Evolutionary conservation across 2,329 filamentous ascomycete species (phyloP).

Genomic region (Setomelanomma holmii): DNA sequence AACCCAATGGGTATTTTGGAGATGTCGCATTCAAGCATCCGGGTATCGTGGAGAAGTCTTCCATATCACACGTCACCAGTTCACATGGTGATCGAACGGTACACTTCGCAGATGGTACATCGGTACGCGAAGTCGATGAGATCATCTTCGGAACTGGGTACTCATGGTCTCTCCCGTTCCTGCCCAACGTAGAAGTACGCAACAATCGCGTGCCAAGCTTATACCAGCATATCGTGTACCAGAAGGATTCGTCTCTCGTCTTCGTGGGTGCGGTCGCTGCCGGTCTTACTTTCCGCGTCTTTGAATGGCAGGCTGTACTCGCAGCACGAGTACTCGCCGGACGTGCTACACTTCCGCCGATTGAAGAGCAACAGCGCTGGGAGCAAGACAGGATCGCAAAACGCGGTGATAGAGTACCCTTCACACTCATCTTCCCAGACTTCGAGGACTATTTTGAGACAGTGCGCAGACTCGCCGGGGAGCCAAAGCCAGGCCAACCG

Average conservation of each 20-base stretch:
- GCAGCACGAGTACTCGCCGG: slow-evolving; percentile 66
- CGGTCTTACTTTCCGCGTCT: slow-evolving; percentile 69
- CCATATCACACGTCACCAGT: slow-evolving; percentile 55
- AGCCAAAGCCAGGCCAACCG: slow-evolving; percentile 48
- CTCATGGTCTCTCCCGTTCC: slow-evolving; percentile 68
- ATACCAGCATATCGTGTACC: slow-evolving; percentile 66
- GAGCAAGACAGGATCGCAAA: slow-evolving; percentile 61
- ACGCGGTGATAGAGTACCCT: slow-evolving; percentile 64
- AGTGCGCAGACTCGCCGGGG: slow-evolving; percentile 59
- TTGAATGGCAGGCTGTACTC: slow-evolving; percentile 72
- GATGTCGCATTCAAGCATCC: slow-evolving; percentile 68
- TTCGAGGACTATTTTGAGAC: slow-evolving; percentile 71
- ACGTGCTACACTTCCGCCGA: slow-evolving; percentile 58
- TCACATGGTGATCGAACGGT: slow-evolving; percentile 53
- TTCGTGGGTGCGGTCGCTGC: slow-evolving; percentile 64
- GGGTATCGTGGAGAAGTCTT: slow-evolving; percentile 55
- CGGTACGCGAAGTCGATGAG: slow-evolving; percentile 62
- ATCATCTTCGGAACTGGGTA: slow-evolving; percentile 74
- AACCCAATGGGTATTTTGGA: slow-evolving; percentile 63
- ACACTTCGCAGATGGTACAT: slow-evolving; percentile 63
- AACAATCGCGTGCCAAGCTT: slow-evolving; percentile 65
- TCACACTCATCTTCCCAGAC: slow-evolving; percentile 65
- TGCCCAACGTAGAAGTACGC: slow-evolving; percentile 53
- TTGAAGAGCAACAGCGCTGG: slow-evolving; percentile 62
- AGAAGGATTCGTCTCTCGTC: slow-evolving; percentile 61